These are phyloP conservation scores for Blastocystis sp. DNA, from an alignment of 352 stramenopile species.

Conservation along the genomic window DNA sequence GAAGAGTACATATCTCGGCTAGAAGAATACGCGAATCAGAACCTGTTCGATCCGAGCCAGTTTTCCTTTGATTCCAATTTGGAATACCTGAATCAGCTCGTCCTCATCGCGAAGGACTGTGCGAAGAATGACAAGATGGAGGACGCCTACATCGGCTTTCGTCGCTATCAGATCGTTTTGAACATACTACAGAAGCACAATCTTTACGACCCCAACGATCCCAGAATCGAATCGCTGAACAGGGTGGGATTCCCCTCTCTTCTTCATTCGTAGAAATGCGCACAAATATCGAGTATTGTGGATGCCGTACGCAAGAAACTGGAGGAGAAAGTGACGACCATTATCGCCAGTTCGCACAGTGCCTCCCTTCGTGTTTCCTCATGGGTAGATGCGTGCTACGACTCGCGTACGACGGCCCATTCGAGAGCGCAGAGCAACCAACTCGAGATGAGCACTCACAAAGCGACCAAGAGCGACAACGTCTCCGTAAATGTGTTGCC, in stretches of 20 bases:
- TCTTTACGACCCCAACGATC: slow-evolving; percentile 42
- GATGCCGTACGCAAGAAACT: background rate
- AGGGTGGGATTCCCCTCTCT: background rate
- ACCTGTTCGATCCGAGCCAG: slow-evolving; percentile 51
- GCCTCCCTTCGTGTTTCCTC: background rate
- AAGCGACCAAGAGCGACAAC: too few relatives aligned
- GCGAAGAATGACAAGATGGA: background rate
- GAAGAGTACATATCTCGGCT: slow-evolving; percentile 53
- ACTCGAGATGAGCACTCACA: too few relatives aligned
- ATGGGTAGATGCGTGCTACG: background rate
- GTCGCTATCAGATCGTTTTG: slow-evolving; percentile 65
- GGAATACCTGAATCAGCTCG: slow-evolving; percentile 46
- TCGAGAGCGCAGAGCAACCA: too few relatives aligned
- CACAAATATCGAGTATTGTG: slow-evolving; percentile 23
- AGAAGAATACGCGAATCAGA: slow-evolving; percentile 37
- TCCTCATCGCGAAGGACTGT: slow-evolving; percentile 37
- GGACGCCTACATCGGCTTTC: slow-evolving; percentile 63
- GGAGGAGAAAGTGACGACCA: slow-evolving; percentile 54
- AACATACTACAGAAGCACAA: slow-evolving; percentile 49
- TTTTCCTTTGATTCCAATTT: slow-evolving; percentile 57
- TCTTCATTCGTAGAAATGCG: background rate
- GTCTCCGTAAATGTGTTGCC: too few relatives aligned
- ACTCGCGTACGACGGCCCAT: too few relatives aligned
- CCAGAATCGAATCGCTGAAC: background rate
- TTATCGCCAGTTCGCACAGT: slow-evolving; percentile 28